phyloP scores from a whole-genome alignment of 2,329 filamentous ascomycete species.

The Aspergillus pseudoglaucus region DNA sequence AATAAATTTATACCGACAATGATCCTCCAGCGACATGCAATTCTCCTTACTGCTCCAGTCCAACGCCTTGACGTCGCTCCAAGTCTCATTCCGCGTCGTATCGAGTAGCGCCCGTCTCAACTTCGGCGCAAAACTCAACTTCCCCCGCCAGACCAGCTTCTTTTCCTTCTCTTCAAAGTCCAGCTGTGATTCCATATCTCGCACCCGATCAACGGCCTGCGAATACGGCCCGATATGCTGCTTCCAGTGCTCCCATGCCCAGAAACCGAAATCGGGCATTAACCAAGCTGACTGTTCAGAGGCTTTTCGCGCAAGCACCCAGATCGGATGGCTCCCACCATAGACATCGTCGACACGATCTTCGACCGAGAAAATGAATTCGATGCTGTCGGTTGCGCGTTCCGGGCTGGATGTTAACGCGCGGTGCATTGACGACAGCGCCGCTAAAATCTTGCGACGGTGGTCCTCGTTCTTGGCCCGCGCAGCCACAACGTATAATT shows the following conservation, averaged over 20 bases:
- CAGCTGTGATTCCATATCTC: constrained; percentile 4
- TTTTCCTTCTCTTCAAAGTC: constrained; percentile 25
- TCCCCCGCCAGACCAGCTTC: constrained; percentile 41
- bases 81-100: constrained; percentile 28
- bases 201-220: constrained; percentile 15
- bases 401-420: constrained; percentile 32
- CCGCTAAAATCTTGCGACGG: constrained; percentile 24
- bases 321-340: constrained; percentile 26
- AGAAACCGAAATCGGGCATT: constrained; percentile 46
- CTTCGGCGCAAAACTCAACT: constrained; percentile 26
- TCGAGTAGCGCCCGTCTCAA: constrained; percentile 29
- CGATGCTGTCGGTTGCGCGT: constrained; percentile 32
- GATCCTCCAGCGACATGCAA: constrained; percentile 4
- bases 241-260: constrained; percentile 33
- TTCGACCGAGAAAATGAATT: constrained; percentile 36
- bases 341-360: constrained; percentile 32
- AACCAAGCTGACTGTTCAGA: constrained; percentile 37
- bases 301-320: constrained; percentile 30
- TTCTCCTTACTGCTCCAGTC: constrained; percentile 3
- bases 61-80: constrained; percentile 34
- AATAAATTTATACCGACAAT: constrained; percentile 5
- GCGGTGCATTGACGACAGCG: constrained; percentile 38
- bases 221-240: constrained; percentile 18
- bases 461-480: constrained; percentile 18
- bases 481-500: constrained; percentile 20